Evolutionary conservation across 192 early-diverging fungal species (phyloP).

Genomic region (Phlyctochytrium arcticum): DNA sequence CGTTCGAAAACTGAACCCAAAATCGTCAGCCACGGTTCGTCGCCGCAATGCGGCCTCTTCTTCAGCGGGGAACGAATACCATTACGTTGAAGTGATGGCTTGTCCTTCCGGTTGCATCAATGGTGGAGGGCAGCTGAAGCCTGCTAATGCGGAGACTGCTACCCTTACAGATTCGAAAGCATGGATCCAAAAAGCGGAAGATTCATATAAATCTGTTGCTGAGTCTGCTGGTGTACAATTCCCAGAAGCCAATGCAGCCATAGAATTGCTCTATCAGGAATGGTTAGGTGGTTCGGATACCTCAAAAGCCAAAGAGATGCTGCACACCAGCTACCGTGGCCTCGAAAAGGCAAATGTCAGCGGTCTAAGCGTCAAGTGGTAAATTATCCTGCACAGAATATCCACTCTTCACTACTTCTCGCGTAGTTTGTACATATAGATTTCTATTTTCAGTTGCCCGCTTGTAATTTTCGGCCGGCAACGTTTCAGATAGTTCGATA

Average conservation of each 20-base stretch:
- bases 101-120: slow-evolving; percentile 97
- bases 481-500: too few species aligned
- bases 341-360: slow-evolving; percentile 68
- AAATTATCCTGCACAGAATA: too few species aligned
- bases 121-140: slow-evolving; percentile 91
- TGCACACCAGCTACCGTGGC: slow-evolving; percentile 86
- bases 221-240: slow-evolving; percentile 28
- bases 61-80: slow-evolving; percentile 42
- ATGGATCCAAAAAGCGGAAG: slow-evolving; percentile 69
- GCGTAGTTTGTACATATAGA: too few species aligned
- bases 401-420: too few species aligned
- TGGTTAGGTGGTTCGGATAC: slow-evolving; percentile 79
- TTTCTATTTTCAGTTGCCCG: too few species aligned
- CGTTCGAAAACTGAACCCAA: slow-evolving; percentile 75
- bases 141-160: slow-evolving; percentile 8
- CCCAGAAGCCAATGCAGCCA: slow-evolving; percentile 65
- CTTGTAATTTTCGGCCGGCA: too few species aligned
- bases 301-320: slow-evolving; percentile 49
- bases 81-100: slow-evolving; percentile 97
- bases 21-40: neutral
- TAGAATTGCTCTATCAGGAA: slow-evolving; percentile 56
- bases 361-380: slow-evolving; percentile 84
- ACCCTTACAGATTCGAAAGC: slow-evolving; percentile 58
- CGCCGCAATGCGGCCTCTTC: neutral
- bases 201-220: slow-evolving; percentile 55